Percentiles rank a stretch among this genome's conserved stretches.
Evolutionary conservation across 352 stramenopile species (phyloP).

Genomic region (Blastocystis sp.): DNA sequence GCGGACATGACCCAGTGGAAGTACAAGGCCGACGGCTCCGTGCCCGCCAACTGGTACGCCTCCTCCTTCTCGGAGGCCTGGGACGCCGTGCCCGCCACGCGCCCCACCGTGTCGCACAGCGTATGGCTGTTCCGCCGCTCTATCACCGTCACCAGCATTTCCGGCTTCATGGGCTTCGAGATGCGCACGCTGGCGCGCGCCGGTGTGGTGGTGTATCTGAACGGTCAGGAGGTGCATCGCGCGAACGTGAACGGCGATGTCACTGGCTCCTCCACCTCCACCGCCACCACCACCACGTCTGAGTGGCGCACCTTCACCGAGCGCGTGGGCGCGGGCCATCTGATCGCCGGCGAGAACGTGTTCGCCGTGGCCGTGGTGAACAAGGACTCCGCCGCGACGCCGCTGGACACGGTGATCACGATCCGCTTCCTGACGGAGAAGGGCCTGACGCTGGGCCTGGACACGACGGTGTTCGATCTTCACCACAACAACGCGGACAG

Average conservation of each 20-base stretch:
- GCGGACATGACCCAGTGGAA: slow-evolving; percentile 26
- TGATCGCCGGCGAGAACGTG: slow-evolving; percentile 27
- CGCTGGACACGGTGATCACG: slow-evolving; percentile 15
- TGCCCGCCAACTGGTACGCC: slow-evolving; percentile 34
- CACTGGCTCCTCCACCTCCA: not conserved
- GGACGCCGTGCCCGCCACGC: slow-evolving; percentile 9
- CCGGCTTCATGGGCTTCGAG: slow-evolving; percentile 42
- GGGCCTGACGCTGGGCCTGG: slow-evolving; percentile 25
- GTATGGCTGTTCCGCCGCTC: slow-evolving; percentile 52
- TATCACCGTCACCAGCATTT: slow-evolving; percentile 8
- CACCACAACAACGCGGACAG: slow-evolving; percentile 17
- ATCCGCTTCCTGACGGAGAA: slow-evolving; percentile 28
- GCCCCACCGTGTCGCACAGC: slow-evolving; percentile 8
- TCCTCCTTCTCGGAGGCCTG: slow-evolving; percentile 28
- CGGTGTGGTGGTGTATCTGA: slow-evolving; percentile 61
- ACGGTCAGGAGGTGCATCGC: slow-evolving; percentile 44
- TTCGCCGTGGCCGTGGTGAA: slow-evolving; percentile 29
- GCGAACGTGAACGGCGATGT: slow-evolving; percentile 27
- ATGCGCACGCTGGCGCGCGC: slow-evolving; percentile 6
- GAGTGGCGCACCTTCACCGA: slow-evolving; percentile 21
- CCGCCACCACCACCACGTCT: not conserved
- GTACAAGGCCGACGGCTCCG: slow-evolving; percentile 46
- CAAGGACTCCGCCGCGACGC: not conserved
- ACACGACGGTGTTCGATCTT: slow-evolving; percentile 22
- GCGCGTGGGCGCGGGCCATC: not conserved